Evolutionary conservation across 2,329 filamentous ascomycete species (phyloP).

Genomic region (Hypoxylon sp.): DNA sequence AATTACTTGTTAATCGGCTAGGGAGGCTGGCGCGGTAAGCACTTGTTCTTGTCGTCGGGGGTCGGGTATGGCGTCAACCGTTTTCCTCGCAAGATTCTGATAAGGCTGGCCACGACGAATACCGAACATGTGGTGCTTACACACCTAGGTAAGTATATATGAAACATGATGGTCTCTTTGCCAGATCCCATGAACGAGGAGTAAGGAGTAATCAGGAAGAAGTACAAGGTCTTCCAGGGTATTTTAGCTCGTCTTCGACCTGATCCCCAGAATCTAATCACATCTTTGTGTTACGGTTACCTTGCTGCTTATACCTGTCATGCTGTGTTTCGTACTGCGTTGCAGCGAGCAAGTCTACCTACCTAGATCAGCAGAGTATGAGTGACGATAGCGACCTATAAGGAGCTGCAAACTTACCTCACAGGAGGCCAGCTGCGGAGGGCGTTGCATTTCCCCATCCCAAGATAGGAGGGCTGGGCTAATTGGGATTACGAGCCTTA

Average conservation of each 20-base stretch:
- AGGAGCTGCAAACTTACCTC: not conserved
- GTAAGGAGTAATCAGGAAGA: not conserved
- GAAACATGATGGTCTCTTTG: no score
- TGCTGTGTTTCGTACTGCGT: not conserved
- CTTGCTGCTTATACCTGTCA: not conserved
- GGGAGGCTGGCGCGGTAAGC: slow-evolving; percentile 6
- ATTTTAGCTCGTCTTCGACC: not conserved
- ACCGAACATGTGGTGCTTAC: no score
- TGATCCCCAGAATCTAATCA: not conserved
- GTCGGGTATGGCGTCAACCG: slow-evolving; percentile 1
- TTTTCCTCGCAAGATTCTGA: slow-evolving; percentile 16
- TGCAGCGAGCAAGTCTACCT: not conserved
- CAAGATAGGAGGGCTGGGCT: not conserved
- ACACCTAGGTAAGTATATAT: no score
- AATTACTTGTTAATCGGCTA: not conserved
- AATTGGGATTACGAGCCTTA: slow-evolving; percentile 1
- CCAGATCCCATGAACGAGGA: no score
- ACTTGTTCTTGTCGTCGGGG: slow-evolving; percentile 6
- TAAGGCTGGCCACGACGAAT: not conserved
- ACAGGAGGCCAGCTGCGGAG: not conserved
- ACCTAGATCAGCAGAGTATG: no score
- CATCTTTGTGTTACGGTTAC: not conserved
- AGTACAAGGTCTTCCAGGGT: not conserved
- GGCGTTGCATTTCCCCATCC: not conserved
- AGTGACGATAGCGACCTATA: not conserved